Evolutionary conservation across 1,284 basidiomycete genomes (phyloP).

Genomic region (Trametes sp.): DNA sequence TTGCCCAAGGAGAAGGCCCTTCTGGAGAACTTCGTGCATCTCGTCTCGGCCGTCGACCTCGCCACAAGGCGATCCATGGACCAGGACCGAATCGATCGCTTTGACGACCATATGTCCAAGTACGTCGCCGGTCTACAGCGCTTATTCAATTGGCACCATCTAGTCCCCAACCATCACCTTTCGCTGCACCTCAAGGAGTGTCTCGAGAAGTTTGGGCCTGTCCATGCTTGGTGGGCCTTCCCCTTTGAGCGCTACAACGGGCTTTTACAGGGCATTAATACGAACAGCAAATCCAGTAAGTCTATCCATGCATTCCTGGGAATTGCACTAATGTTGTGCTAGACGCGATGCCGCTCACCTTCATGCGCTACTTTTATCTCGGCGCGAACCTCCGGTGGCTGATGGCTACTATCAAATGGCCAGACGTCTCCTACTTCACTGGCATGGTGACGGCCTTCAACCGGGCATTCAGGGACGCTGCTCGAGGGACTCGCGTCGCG

Average conservation of each 20-base stretch:
- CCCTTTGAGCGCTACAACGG: slow-evolving; percentile 24
- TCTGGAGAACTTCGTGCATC: slow-evolving; percentile 48
- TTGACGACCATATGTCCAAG: slow-evolving; percentile 36
- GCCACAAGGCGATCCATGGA: slow-evolving; percentile 37
- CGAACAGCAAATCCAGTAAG: slow-evolving; percentile 44
- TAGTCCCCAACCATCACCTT: slow-evolving; percentile 49
- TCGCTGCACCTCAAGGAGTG: slow-evolving; percentile 42
- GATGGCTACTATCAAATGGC: slow-evolving; percentile 11
- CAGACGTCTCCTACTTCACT: not conserved
- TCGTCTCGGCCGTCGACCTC: slow-evolving; percentile 45
- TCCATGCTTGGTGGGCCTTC: slow-evolving; percentile 47
- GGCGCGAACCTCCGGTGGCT: slow-evolving; percentile 15
- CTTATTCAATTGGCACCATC: slow-evolving; percentile 36
- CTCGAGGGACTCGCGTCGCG: not conserved
- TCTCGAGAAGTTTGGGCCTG: slow-evolving; percentile 44
- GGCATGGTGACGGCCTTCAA: slow-evolving; percentile 5
- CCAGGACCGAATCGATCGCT: slow-evolving; percentile 29
- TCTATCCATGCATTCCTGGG: too few species aligned
- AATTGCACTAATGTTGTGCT: not conserved
- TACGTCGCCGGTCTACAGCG: slow-evolving; percentile 41
- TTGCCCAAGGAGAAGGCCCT: slow-evolving; percentile 23
- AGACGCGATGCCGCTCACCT: slow-evolving; percentile 17
- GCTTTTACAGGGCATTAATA: slow-evolving; percentile 41
- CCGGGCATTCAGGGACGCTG: not conserved
- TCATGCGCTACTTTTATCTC: slow-evolving; percentile 19